Evolutionary conservation across 2,329 filamentous ascomycete species (phyloP).

Genomic region (Cytospora paraplurivora): DNA sequence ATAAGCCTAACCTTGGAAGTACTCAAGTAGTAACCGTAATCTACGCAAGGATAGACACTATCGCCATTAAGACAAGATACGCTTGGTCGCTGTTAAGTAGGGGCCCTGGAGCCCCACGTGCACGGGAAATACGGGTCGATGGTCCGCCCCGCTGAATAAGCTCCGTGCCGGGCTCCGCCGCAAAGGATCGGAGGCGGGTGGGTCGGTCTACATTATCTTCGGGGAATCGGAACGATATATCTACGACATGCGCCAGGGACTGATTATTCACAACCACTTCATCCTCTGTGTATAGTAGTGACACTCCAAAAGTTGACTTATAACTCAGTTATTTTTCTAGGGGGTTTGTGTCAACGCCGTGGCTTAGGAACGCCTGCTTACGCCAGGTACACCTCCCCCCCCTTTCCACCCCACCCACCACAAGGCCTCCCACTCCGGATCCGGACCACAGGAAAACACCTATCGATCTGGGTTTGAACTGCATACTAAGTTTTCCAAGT

Average conservation of each 20-base stretch:
- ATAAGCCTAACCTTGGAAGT: too few species aligned
- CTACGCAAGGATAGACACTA: not conserved
- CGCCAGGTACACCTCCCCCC: not conserved
- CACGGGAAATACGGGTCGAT: not conserved
- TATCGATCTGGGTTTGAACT: too few species aligned
- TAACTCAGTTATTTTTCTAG: too few species aligned
- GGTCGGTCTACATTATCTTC: not conserved
- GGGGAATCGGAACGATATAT: not conserved
- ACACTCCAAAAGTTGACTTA: too few species aligned
- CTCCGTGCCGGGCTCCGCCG: constrained; percentile 6
- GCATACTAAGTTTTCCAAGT: too few species aligned
- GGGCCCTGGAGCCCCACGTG: not conserved
- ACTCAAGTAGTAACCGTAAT: too few species aligned
- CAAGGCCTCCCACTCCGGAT: too few species aligned
- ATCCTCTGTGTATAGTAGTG: too few species aligned
- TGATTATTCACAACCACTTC: too few species aligned
- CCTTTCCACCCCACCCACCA: not conserved
- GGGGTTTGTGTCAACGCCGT: too few species aligned
- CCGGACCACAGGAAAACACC: too few species aligned
- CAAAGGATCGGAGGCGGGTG: not conserved
- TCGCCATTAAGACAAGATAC: not conserved
- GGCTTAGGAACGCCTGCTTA: too few species aligned
- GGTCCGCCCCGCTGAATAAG: constrained; percentile 23
- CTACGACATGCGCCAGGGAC: not conserved
- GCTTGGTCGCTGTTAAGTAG: not conserved